Evolutionary conservation across 257 asterid species (phyloP).

Genomic region (Nicotiana noctiflora): DNA sequence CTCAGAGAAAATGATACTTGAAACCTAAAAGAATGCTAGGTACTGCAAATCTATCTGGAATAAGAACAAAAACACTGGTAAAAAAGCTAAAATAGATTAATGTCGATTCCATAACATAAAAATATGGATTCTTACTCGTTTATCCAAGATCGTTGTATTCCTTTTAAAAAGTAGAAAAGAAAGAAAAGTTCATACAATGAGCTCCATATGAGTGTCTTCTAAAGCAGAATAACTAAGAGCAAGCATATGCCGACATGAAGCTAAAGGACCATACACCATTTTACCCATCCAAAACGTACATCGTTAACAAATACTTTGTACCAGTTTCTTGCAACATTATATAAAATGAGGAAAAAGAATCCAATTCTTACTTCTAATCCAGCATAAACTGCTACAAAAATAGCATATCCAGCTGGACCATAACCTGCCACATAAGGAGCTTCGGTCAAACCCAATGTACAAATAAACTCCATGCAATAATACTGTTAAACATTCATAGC

Average conservation of each 20-base stretch:
- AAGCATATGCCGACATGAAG: neutral
- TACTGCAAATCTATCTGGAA: neutral
- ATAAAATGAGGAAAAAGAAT: conserved; percentile 16
- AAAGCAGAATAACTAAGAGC: neutral
- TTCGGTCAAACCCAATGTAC: neutral
- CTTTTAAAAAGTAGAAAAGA: neutral
- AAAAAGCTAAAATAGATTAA: neutral
- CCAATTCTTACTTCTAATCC: conserved; percentile 73
- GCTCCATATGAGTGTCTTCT: neutral
- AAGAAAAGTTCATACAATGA: neutral
- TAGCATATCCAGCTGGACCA: conserved; percentile 91
- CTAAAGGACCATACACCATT: neutral
- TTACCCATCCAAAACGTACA: neutral
- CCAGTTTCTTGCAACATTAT: neutral
- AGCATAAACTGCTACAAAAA: conserved; percentile 78
- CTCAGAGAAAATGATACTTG: neutral
- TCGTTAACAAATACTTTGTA: neutral
- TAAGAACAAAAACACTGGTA: neutral
- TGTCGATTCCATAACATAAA: neutral
- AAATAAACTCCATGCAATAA: neutral
- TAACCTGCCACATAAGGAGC: conserved; percentile 47
- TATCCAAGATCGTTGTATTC: neutral
- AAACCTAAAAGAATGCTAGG: neutral
- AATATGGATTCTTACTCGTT: neutral
- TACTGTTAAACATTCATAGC: neutral